These are phyloP conservation scores for Solanum hybrid DNA, from an alignment of 305 asterid species.

Conservation along the genomic window DNA sequence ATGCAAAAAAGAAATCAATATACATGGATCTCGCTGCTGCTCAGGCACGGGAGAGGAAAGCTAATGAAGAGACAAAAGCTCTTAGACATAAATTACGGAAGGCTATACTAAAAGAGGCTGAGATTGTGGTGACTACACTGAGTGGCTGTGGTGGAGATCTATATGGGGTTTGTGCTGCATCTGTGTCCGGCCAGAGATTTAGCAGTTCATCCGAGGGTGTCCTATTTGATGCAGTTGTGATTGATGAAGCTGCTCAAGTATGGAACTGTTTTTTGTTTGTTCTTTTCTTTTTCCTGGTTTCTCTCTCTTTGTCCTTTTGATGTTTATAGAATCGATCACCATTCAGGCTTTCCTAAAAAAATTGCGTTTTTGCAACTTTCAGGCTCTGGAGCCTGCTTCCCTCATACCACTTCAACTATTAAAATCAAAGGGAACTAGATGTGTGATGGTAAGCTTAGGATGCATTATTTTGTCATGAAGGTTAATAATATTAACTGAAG, in stretches of 20 bases:
- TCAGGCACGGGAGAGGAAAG: conserved; percentile 76
- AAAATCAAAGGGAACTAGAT: conserved; percentile 80
- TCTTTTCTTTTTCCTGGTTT: not conserved
- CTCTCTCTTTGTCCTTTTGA: conserved; percentile 14
- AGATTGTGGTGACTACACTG: conserved; percentile 84
- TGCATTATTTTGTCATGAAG: conserved; percentile 6
- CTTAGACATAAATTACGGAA: conserved; percentile 75
- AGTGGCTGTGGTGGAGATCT: conserved; percentile 99
- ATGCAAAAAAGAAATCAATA: conserved; percentile 59
- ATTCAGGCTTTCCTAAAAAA: not conserved
- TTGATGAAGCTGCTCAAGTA: conserved; percentile 99
- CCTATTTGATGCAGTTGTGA: conserved; percentile 93
- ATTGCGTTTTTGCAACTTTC: not conserved
- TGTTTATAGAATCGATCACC: not conserved
- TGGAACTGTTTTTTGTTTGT: not conserved
- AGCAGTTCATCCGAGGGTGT: conserved; percentile 52
- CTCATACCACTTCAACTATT: conserved; percentile 96
- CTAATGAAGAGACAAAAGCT: conserved; percentile 73
- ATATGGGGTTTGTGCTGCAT: conserved; percentile 85
- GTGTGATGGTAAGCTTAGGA: conserved; percentile 68
- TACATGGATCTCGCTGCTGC: conserved; percentile 64
- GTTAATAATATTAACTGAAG: conserved; percentile 9
- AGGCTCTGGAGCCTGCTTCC: conserved; percentile 99
- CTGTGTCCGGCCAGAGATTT: conserved; percentile 65
- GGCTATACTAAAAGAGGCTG: conserved; percentile 87